Conservation (phyloP, 139 green algal species). For the Spirogloea muscicola region DNA sequence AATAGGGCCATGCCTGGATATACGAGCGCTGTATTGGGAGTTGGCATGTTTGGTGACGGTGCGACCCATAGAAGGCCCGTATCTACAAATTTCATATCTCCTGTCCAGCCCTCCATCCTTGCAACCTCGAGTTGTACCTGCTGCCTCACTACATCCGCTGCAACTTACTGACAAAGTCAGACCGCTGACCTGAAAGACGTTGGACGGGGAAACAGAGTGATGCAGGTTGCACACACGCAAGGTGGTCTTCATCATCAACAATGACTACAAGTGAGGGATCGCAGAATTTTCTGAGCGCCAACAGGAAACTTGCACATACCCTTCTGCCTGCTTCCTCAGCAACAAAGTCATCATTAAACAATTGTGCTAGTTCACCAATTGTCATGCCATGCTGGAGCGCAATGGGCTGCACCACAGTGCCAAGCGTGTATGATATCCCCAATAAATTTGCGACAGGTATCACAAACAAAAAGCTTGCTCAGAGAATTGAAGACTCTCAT, state of each 20-base stretch:
- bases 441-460: neutral
- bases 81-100: constrained; percentile 38
- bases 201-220: neutral
- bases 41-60: constrained; percentile 57
- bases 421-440: neutral
- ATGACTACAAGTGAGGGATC: too few species aligned
- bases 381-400: constrained; percentile 55
- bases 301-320: neutral
- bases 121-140: constrained; percentile 48
- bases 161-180: neutral
- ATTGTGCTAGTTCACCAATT: constrained; percentile 47
- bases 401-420: constrained; percentile 39
- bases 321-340: constrained; percentile 11
- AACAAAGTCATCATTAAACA: constrained; percentile 56
- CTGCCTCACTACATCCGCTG: neutral
- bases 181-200: neutral
- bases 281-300: neutral
- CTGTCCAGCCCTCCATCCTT: constrained; percentile 41
- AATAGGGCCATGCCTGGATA: constrained; percentile 52
- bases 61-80: constrained; percentile 49
- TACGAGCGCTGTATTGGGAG: constrained; percentile 46
- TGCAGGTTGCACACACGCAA: neutral
- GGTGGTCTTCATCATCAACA: too few species aligned
- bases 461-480: neutral
- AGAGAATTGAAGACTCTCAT: neutral